Base-by-base conservation (phyloP, 805 yeast species). In the Saturnispora halmiae region DNA sequence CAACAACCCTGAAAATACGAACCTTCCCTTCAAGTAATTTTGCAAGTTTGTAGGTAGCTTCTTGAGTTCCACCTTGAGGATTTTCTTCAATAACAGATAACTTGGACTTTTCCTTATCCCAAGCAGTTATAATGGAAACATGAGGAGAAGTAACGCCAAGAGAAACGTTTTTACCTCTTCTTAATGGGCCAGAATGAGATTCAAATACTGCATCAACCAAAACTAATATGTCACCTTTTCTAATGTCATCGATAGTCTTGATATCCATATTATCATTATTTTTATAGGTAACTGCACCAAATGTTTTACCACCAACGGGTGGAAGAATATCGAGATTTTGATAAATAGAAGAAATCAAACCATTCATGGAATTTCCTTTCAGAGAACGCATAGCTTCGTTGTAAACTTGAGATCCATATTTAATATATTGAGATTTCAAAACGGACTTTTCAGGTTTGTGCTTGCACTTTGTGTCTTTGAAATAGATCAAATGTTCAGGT, bases 151-250 rank as follows among this genome's bases (percentile, higher is more conserved):
- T 72, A 33, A 46, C 48, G 11, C 94, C 94, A 13, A 78, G 67
- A 5, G 71, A 72, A n/a, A 69, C 57, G 2, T 68, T 51, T 32
- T 56, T 56, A 24, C 25, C 32, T 20, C 50, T 55, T 26, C 50
- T 51, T 45, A 57, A 49, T 1, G 53, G 51, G 18, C 77, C 72
- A 39, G 71, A 70, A 50, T 79, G 84, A 6, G 78, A 73, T 46
- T 73, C 75, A 61, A 90, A 88, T 45, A 72, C 72, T 6, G 86
- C 95, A 42, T 77, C 77, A 51, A 79, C 73, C 46, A 86, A 72
- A 38, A 86, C 82, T 31, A 86, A 60, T 8, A 90, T 69, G 58
- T 92, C 97, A 45, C 98, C 98, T 0, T 94, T 79, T 36, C 73
- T 69, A 41, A 87, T 72, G 31, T 77, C 82, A 41, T 76, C 86